phyloP scores from a whole-genome alignment of 129 eudicot genomes.

The Artemisia tridentata region DNA sequence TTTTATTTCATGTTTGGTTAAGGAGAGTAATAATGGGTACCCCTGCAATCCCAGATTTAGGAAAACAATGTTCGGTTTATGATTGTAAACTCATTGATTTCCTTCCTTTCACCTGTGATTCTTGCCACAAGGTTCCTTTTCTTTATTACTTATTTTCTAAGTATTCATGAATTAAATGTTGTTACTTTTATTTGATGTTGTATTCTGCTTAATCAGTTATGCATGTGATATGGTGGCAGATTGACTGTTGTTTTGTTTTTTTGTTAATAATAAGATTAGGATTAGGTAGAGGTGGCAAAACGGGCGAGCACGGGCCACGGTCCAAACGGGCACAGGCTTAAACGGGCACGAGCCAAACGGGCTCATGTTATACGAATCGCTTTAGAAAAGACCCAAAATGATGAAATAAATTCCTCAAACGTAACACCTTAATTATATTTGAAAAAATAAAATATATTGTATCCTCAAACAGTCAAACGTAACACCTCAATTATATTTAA shows the following conservation, averaged over 20 bases:
- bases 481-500: too few species aligned
- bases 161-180: neutral
- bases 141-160: neutral
- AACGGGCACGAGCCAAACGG: too few species aligned
- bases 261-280: neutral
- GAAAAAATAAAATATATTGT: too few species aligned
- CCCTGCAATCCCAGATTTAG: conserved; percentile 83
- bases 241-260: neutral
- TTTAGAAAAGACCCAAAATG: too few species aligned
- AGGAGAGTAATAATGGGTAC: conserved; percentile 57
- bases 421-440: too few species aligned
- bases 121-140: conserved; percentile 57
- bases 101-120: conserved; percentile 94
- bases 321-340: too few species aligned
- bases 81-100: conserved; percentile 87
- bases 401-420: too few species aligned
- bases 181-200: neutral
- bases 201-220: neutral
- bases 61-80: conserved; percentile 74
- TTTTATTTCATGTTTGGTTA: neutral
- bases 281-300: too few species aligned
- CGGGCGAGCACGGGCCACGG: too few species aligned
- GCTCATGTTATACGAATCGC: too few species aligned
- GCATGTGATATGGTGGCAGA: neutral
- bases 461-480: too few species aligned